Evolutionary conservation across 495 filamentous ascomycete genomes (phyloP).

Genomic region (Annulohypoxylon maeteangense): DNA sequence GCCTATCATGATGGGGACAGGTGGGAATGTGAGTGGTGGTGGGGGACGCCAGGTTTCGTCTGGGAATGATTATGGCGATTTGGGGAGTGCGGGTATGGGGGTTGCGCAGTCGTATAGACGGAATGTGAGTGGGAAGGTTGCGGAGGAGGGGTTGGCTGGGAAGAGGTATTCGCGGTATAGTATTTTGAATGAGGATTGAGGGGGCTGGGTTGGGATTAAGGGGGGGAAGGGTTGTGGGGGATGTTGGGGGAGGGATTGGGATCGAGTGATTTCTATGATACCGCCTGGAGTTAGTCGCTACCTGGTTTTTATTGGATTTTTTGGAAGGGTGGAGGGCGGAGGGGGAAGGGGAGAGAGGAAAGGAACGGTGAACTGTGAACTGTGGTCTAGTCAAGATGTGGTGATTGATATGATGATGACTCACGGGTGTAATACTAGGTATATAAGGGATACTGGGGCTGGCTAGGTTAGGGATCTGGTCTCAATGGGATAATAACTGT

Average conservation of each 20-base stretch:
- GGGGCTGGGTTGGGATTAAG: too few relatives aligned
- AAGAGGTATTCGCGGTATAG: conserved; percentile 48
- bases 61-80: conserved; percentile 69
- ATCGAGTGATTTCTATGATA: conserved; percentile 13
- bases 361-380: too few relatives aligned
- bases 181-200: conserved; percentile 46
- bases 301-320: conserved; percentile 13
- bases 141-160: conserved; percentile 74
- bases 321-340: neutral
- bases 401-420: conserved; percentile 29
- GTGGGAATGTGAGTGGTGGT: conserved; percentile 23
- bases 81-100: conserved; percentile 53
- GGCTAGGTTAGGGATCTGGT: conserved; percentile 18
- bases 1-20: conserved; percentile 56
- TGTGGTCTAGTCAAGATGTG: neutral
- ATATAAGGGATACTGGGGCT: conserved; percentile 18
- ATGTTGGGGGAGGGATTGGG: neutral
- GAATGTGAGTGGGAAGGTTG: conserved; percentile 85
- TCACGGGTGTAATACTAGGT: conserved; percentile 42
- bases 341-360: too few relatives aligned
- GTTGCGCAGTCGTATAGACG: conserved; percentile 59
- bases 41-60: conserved; percentile 58
- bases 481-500: conserved; percentile 22
- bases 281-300: conserved; percentile 8
- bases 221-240: too few relatives aligned